Evolutionary conservation across 2,329 filamentous ascomycete genomes (phyloP).

Genomic region (Alternaria sp.): DNA sequence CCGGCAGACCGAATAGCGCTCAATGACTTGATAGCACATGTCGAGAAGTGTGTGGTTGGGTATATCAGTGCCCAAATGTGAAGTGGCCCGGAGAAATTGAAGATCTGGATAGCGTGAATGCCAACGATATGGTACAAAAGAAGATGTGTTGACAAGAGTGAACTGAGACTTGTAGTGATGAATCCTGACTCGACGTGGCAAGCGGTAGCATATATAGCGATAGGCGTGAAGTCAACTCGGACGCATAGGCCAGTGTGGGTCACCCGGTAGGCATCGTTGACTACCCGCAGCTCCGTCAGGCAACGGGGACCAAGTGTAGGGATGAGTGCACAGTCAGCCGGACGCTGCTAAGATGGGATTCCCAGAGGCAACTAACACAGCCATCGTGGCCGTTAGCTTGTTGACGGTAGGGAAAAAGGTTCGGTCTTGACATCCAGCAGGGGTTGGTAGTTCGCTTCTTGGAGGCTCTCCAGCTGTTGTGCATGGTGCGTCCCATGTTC

Average conservation of each 20-base stretch:
- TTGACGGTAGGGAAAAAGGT: slow-evolving; percentile 34
- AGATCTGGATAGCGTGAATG: slow-evolving; percentile 1
- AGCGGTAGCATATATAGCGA: slow-evolving; percentile 44
- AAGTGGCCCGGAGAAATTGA: neutral
- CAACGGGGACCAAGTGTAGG: slow-evolving; percentile 42
- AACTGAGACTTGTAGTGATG: slow-evolving; percentile 19
- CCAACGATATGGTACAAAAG: slow-evolving; percentile 20
- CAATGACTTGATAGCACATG: slow-evolving; percentile 89
- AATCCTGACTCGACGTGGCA: slow-evolving; percentile 22
- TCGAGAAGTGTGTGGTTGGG: slow-evolving; percentile 5
- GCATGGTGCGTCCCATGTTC: slow-evolving; percentile 19
- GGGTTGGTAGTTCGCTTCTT: slow-evolving; percentile 36
- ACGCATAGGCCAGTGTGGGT: slow-evolving; percentile 30
- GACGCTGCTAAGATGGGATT: slow-evolving; percentile 37
- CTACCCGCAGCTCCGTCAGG: slow-evolving; percentile 43
- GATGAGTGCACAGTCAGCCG: slow-evolving; percentile 46
- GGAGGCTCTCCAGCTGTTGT: slow-evolving; percentile 41
- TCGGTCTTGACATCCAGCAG: slow-evolving; percentile 36
- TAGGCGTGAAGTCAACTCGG: slow-evolving; percentile 22
- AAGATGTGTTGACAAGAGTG: slow-evolving; percentile 15
- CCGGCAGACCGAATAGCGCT: slow-evolving; percentile 84
- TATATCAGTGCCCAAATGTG: neutral
- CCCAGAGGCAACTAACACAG: slow-evolving; percentile 42
- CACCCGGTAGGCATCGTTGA: slow-evolving; percentile 35
- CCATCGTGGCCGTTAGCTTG: slow-evolving; percentile 42